Conservation (phyloP, 2,329 filamentous ascomycete genomes). For the Penicillium sp. region DNA sequence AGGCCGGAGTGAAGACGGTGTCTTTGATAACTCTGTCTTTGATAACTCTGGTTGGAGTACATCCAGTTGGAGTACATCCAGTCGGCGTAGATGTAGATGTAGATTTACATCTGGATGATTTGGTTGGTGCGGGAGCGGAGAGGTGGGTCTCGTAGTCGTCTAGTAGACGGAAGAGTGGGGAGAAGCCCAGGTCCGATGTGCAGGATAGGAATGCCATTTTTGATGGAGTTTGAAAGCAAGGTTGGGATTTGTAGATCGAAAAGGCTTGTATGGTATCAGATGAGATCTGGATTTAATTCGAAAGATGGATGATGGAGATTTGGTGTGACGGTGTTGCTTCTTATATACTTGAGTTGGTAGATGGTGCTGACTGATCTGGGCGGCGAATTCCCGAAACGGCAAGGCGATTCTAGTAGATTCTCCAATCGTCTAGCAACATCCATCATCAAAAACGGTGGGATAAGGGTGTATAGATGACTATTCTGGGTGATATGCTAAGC, state of each 20-base stretch:
- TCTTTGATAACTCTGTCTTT: slow-evolving; percentile 14
- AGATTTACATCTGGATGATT: slow-evolving; percentile 13
- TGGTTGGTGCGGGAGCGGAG: slow-evolving; percentile 27
- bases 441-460: background rate
- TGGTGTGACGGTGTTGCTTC: background rate
- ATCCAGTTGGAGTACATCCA: background rate
- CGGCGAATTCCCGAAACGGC: slow-evolving; percentile 29
- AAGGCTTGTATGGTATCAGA: background rate
- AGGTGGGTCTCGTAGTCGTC: slow-evolving; percentile 50
- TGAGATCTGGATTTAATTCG: background rate
- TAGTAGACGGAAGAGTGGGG: slow-evolving; percentile 51
- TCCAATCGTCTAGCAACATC: slow-evolving; percentile 19
- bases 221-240: slow-evolving; percentile 17
- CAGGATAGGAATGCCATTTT: slow-evolving; percentile 48
- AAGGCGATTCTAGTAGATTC: slow-evolving; percentile 24
- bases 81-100: slow-evolving; percentile 5
- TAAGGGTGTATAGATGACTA: background rate
- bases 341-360: slow-evolving; percentile 22
- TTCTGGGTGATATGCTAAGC: background rate
- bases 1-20: slow-evolving; percentile 47
- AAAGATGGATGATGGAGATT: background rate
- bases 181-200: slow-evolving; percentile 48
- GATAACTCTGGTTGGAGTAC: too few relatives aligned
- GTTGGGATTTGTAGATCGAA: slow-evolving; percentile 21
- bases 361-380: slow-evolving; percentile 17